Evolutionary conservation across 805 yeast genomes (phyloP).

Genomic region (Ogataea dorogensis): DNA sequence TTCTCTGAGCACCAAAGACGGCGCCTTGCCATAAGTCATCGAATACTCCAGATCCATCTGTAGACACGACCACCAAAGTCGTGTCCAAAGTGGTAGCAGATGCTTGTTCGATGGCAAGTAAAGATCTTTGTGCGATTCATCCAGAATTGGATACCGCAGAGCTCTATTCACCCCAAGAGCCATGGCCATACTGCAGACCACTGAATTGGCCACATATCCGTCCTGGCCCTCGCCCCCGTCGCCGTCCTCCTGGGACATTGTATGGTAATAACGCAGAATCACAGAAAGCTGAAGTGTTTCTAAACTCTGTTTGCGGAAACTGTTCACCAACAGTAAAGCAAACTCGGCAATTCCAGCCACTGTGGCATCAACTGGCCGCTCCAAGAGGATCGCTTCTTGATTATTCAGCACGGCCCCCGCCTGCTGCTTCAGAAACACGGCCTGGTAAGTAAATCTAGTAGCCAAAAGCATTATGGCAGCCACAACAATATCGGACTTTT

Average conservation of each 20-base stretch:
- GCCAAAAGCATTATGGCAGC: slow-evolving; percentile 29
- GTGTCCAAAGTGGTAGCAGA: slow-evolving; percentile 29
- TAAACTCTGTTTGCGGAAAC: slow-evolving; percentile 39
- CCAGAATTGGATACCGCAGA: slow-evolving; percentile 23
- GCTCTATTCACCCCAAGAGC: slow-evolving; percentile 48
- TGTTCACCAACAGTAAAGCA: slow-evolving; percentile 40
- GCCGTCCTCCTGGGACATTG: slow-evolving; percentile 47
- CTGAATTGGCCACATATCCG: slow-evolving; percentile 37
- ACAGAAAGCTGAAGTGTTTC: slow-evolving; percentile 44
- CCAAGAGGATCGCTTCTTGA: slow-evolving; percentile 28
- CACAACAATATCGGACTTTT: slow-evolving; percentile 23
- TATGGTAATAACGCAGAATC: slow-evolving; percentile 40
- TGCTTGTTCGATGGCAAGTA: slow-evolving; percentile 12
- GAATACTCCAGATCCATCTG: slow-evolving; percentile 26
- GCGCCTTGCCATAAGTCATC: slow-evolving; percentile 23
- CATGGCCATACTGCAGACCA: slow-evolving; percentile 40
- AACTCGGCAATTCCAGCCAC: slow-evolving; percentile 38
- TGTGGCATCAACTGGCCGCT: slow-evolving; percentile 41
- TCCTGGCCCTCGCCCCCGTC: slow-evolving; percentile 46
- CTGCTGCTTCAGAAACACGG: slow-evolving; percentile 23
- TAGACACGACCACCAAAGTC: slow-evolving; percentile 29
- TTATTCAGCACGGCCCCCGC: slow-evolving; percentile 13
- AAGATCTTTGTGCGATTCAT: not conserved
- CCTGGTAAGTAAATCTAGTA: slow-evolving; percentile 28
- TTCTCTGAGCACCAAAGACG: slow-evolving; percentile 20